A percentile compares a stretch with the other conserved stretches of the same genome.
These are phyloP conservation scores for Cladophialophora immunda DNA, from an alignment of 2,329 filamentous ascomycete species.

Conservation along the genomic window DNA sequence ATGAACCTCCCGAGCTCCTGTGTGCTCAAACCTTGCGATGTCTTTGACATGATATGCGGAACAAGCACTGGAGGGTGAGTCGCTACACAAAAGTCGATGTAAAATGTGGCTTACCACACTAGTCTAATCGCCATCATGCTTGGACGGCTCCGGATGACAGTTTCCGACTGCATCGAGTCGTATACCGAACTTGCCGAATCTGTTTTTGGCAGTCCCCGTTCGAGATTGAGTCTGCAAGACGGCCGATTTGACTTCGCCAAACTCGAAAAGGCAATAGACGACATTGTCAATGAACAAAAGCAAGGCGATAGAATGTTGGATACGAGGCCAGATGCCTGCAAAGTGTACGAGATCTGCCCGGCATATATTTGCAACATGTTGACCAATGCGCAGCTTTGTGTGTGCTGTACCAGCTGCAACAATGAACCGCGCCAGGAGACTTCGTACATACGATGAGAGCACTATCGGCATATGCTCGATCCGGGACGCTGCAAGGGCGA, in stretches of 20 bases:
- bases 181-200: slow-evolving; percentile 1
- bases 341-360: too few relatives aligned
- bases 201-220: too few relatives aligned
- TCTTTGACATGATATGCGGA: slow-evolving; percentile 26
- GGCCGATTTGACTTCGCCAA: too few relatives aligned
- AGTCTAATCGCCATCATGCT: slow-evolving; percentile 27
- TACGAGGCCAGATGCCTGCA: too few relatives aligned
- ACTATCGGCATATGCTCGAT: slow-evolving; percentile 41
- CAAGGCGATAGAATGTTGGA: too few relatives aligned
- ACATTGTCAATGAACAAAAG: too few relatives aligned
- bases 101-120: too few relatives aligned
- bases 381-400: neutral
- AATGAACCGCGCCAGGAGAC: neutral
- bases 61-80: slow-evolving; percentile 25
- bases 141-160: slow-evolving; percentile 20
- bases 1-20: neutral
- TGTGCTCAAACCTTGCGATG: slow-evolving; percentile 16
- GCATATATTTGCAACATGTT: too few relatives aligned
- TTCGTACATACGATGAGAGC: neutral
- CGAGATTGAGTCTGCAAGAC: too few relatives aligned
- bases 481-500: slow-evolving; percentile 55
- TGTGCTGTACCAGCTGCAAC: slow-evolving; percentile 8
- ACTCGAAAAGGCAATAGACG: too few relatives aligned
- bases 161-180: neutral
- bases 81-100: neutral